These are phyloP conservation scores for Viridothelium virens DNA, from an alignment of 495 filamentous ascomycete genomes.

Conservation along the genomic window DNA sequence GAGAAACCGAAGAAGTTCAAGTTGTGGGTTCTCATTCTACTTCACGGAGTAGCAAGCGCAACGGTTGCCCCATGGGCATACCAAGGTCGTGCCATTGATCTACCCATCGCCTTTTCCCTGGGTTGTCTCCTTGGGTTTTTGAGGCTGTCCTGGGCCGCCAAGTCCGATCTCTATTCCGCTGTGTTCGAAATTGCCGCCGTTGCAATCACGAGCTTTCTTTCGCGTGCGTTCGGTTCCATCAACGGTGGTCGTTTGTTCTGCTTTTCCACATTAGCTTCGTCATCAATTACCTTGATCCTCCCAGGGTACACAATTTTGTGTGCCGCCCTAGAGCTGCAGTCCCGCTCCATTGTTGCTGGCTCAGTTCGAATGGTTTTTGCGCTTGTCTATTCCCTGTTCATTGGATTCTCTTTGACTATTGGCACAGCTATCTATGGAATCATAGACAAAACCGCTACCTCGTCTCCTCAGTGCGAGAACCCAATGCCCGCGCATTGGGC, in stretches of 20 bases:
- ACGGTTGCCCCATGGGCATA: conserved; percentile 13
- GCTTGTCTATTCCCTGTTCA: conserved; percentile 18
- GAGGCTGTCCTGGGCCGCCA: neutral
- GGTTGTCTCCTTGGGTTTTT: conserved; percentile 14
- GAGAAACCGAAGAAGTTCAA: conserved; percentile 9
- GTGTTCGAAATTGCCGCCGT: conserved; percentile 13
- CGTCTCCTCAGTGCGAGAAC: conserved; percentile 11
- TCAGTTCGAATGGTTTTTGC: conserved; percentile 16
- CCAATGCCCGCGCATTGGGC: conserved; percentile 11
- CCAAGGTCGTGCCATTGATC: conserved; percentile 14
- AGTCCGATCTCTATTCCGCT: conserved; percentile 8
- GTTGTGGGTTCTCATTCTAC: conserved; percentile 6
- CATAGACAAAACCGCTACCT: conserved; percentile 14
- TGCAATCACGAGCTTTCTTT: conserved; percentile 9
- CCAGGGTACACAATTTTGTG: conserved; percentile 13
- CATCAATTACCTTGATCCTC: conserved; percentile 18
- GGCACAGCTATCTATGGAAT: conserved; percentile 15
- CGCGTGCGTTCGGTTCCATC: conserved; percentile 13
- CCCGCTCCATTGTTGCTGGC: conserved; percentile 11
- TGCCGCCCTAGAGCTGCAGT: conserved; percentile 15
- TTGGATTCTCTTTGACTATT: conserved; percentile 17
- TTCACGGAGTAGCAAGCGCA: conserved; percentile 14
- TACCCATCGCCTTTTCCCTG: conserved; percentile 15
- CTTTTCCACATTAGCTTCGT: conserved; percentile 14
- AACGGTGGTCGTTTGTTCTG: conserved; percentile 13